Evolutionary conservation across 495 filamentous ascomycete species (phyloP).

Genomic region (Aspergillus affinis): DNA sequence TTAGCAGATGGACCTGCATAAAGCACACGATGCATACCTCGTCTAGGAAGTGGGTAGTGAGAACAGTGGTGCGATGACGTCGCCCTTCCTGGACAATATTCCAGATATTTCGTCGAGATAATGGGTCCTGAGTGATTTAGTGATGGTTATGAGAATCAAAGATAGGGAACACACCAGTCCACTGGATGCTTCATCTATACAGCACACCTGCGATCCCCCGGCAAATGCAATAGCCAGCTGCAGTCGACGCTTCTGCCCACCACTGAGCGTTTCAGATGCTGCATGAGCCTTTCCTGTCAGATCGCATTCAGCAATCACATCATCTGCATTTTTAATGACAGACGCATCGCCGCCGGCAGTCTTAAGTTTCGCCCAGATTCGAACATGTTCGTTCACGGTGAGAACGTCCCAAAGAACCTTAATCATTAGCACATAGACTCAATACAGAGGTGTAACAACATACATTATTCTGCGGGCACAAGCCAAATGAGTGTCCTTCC

Average conservation of each 20-base stretch:
- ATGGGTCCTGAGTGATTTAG: not conserved
- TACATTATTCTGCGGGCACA: constrained; percentile 1
- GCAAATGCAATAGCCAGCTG: constrained; percentile 2
- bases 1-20: not conserved
- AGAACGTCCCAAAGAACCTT: not conserved
- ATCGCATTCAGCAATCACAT: not conserved
- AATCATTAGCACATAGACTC: not conserved
- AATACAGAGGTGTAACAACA: not conserved
- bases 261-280: not conserved
- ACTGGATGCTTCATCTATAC: constrained; percentile 3
- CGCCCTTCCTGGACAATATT: constrained; percentile 1
- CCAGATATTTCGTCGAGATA: constrained; percentile 3
- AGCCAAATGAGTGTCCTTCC: not conserved
- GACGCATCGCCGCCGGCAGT: not conserved
- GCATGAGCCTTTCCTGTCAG: not conserved
- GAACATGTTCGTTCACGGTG: not conserved
- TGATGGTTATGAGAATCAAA: not conserved
- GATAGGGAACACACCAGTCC: not conserved
- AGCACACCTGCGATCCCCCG: not conserved
- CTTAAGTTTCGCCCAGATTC: constrained; percentile 1
- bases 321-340: not conserved
- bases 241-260: constrained; percentile 1
- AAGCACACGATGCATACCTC: not conserved
- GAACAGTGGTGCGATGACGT: not conserved
- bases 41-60: not conserved